Base-by-base conservation (phyloP, 2,329 filamentous ascomycete genomes). In the Acephala macrosclerotiorum region DNA sequence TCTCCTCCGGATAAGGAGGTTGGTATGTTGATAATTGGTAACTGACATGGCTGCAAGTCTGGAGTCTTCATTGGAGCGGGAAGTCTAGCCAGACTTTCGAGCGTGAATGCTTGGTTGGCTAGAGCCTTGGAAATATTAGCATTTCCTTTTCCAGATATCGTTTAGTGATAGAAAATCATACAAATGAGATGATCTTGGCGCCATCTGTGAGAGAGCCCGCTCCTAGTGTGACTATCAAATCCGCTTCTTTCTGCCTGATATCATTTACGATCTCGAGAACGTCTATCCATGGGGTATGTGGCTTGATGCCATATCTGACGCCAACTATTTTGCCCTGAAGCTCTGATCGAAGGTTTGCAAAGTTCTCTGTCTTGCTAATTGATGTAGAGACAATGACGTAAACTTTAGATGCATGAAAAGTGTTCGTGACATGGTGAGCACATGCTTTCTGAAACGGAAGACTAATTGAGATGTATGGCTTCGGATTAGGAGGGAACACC, bases 191-290 rank as follows among this genome's bases (percentile, higher is more conserved):
- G 9, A 77, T 47, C 64, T 78, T 78, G 1, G 72, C 75, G 11
- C 74, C 76, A 63, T 78, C 76, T 20, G 75, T 72, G 40, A 77
- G 68, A 38, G 70, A 73, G 1, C 76, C 75, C n/a, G 73, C 76
- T 33, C 76, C 76, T 5, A 78, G 70, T 0, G 76, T 78, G 29
- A 78, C 64, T 72, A 76, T 73, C 16, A 72, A 64, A 65, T 78
- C 75, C 12, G 66, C 72, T 16, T 53, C 26, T 51, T 69, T 72
- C 12, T 60, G 65, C 40, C 68, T 65, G 3, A 76, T 51, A 14
- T 77, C 75, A 4, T 69, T 61, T 7, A 72, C 61, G n/a, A 77
- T 69, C 12, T 74, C 75, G 0, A 77, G 53, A 29, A 78, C 66
- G 51, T 76, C 75, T 38, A 72, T 72, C 71, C 72, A 77, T 18